These are phyloP conservation scores for Aspergillus ruber DNA, from an alignment of 2,329 filamentous ascomycete species.

Conservation along the genomic window DNA sequence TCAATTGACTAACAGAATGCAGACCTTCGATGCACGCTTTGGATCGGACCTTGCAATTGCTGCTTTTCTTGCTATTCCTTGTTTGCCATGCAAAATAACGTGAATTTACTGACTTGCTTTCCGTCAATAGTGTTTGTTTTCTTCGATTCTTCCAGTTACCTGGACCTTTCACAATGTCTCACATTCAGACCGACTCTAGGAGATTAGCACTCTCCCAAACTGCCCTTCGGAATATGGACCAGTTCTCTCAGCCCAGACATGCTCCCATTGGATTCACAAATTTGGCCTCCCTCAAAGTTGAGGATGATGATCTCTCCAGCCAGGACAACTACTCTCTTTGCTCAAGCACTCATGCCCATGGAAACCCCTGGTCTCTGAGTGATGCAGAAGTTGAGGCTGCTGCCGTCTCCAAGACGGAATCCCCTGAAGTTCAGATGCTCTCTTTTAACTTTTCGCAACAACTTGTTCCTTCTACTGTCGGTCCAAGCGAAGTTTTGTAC, in stretches of 20 bases:
- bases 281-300: constrained; percentile 32
- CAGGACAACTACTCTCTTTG: constrained; percentile 38
- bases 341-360: constrained; percentile 31
- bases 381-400: constrained; percentile 35
- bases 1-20: background rate
- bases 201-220: constrained; percentile 30
- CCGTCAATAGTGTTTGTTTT: constrained; percentile 23
- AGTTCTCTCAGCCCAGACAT: constrained; percentile 30
- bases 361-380: constrained; percentile 32
- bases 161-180: constrained; percentile 30
- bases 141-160: constrained; percentile 10
- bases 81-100: background rate
- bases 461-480: constrained; percentile 32
- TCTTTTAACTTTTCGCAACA: constrained; percentile 38
- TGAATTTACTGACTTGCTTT: constrained; percentile 25
- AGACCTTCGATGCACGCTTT: background rate
- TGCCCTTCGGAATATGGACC: constrained; percentile 25
- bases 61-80: background rate
- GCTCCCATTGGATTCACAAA: constrained; percentile 30
- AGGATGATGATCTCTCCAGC: constrained; percentile 40
- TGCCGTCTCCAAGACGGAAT: constrained; percentile 30
- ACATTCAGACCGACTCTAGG: constrained; percentile 31
- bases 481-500: constrained; percentile 35
- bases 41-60: background rate
- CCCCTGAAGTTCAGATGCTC: constrained; percentile 37